Percentiles rank a stretch among this genome's conserved stretches.
Evolutionary conservation across 2,329 filamentous ascomycete genomes (phyloP).

Genomic region (Trichoderma arundinaceum): DNA sequence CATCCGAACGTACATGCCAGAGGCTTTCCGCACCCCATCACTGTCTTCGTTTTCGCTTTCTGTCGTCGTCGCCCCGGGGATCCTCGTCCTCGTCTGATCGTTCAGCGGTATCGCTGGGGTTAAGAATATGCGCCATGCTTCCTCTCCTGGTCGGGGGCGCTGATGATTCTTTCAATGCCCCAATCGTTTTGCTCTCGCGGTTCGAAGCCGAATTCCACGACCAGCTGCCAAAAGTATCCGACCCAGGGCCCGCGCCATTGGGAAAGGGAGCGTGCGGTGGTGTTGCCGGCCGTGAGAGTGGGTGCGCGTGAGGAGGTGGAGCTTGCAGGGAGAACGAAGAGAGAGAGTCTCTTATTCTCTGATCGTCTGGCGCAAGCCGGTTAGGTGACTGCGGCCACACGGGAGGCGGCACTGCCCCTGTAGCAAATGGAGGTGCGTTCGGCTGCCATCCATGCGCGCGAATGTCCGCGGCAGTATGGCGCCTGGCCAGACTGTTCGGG

Average conservation of each 20-base stretch:
- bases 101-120: slow-evolving; percentile 62
- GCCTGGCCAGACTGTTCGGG: slow-evolving; percentile 73
- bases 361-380: slow-evolving; percentile 56
- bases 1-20: slow-evolving; percentile 4
- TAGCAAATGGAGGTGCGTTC: slow-evolving; percentile 64
- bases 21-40: slow-evolving; percentile 38
- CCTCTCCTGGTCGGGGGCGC: slow-evolving; percentile 62
- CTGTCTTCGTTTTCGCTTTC: slow-evolving; percentile 66
- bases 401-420: slow-evolving; percentile 60
- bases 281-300: slow-evolving; percentile 60
- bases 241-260: slow-evolving; percentile 46
- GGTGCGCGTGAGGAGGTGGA: slow-evolving; percentile 47
- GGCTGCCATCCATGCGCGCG: slow-evolving; percentile 81
- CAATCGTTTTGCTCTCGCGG: slow-evolving; percentile 57
- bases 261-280: slow-evolving; percentile 54
- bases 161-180: slow-evolving; percentile 59
- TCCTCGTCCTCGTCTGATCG: slow-evolving; percentile 63
- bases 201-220: slow-evolving; percentile 59
- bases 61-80: slow-evolving; percentile 60
- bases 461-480: slow-evolving; percentile 96
- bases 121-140: slow-evolving; percentile 69
- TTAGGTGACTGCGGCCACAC: slow-evolving; percentile 63
- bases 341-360: slow-evolving; percentile 62
- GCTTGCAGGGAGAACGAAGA: slow-evolving; percentile 59
- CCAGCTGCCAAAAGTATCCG: slow-evolving; percentile 60